phyloP scores from a whole-genome alignment of 139 green algal genomes.

The Chlamydomonas eustigma region DNA sequence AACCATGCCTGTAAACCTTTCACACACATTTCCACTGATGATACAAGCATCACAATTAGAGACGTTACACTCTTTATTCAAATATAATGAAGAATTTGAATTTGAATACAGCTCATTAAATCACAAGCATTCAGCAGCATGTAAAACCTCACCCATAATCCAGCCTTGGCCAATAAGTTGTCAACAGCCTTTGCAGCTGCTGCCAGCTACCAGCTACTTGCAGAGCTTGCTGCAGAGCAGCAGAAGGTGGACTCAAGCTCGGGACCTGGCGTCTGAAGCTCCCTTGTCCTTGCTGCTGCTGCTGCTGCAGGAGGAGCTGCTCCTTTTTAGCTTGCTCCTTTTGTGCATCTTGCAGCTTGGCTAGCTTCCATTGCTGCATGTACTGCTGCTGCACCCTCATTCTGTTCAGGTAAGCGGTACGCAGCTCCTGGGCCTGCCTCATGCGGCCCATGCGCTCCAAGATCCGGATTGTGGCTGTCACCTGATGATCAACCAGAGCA shows the following conservation, averaged over 20 bases:
- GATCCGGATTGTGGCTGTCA: not conserved
- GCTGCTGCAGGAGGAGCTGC: not conserved
- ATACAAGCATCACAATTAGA: no score
- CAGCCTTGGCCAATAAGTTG: not conserved
- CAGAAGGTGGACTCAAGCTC: no score
- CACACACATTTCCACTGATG: no score
- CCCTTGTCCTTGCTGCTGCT: not conserved
- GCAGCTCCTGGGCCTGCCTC: not conserved
- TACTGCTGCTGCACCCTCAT: not conserved
- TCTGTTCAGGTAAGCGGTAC: not conserved
- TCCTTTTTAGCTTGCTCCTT: no score
- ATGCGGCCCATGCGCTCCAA: not conserved
- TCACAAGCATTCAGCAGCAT: no score
- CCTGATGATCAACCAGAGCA: no score
- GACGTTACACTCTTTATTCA: no score
- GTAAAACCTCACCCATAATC: not conserved
- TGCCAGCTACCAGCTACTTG: not conserved
- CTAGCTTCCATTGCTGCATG: not conserved
- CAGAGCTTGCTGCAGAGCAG: not conserved
- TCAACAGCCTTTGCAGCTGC: not conserved
- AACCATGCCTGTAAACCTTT: no score
- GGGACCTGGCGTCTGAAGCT: not conserved
- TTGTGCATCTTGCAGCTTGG: no score
- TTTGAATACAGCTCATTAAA: no score
- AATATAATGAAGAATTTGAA: no score